Percentiles rank a stretch among this genome's conserved stretches.
phyloP scores from a whole-genome alignment of 139 green algal genomes.

The Zygnema circumcarinatum region DNA sequence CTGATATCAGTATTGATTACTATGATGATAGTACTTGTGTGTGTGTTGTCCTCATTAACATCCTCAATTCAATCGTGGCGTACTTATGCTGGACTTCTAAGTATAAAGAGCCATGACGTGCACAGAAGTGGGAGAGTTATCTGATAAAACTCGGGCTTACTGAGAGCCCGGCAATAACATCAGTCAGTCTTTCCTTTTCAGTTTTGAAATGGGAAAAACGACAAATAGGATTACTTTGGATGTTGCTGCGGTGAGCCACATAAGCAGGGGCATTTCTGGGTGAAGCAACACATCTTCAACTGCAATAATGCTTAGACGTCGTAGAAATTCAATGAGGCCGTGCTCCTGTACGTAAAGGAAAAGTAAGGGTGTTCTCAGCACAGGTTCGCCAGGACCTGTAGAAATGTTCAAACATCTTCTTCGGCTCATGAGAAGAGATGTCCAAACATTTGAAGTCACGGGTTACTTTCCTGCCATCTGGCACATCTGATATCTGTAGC shows the following conservation, averaged over 20 bases:
- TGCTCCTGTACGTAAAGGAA: not conserved
- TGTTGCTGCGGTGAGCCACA: not conserved
- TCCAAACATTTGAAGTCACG: no score
- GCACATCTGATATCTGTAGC: no score
- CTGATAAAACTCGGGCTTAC: not conserved
- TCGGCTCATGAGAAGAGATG: no score
- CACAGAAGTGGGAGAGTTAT: not conserved
- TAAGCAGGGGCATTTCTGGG: not conserved
- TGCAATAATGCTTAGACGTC: not conserved
- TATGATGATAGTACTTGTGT: not conserved
- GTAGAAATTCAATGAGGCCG: not conserved
- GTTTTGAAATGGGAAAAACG: not conserved
- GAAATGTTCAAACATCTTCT: no score
- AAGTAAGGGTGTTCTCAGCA: no score
- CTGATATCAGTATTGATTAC: not conserved
- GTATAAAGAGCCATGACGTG: not conserved
- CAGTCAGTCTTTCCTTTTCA: no score
- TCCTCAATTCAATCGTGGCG: not conserved
- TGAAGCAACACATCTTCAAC: not conserved
- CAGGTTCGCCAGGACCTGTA: no score
- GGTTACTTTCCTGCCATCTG: no score
- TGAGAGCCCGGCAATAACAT: not conserved
- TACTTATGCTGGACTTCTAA: not conserved
- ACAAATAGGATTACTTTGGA: not conserved
- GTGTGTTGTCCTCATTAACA: not conserved